Evolutionary conservation across 176 grass and related monocot species (phyloP), one percentile per base, ranked within the genome.

Genomic region (Musa beccarii): DNA sequence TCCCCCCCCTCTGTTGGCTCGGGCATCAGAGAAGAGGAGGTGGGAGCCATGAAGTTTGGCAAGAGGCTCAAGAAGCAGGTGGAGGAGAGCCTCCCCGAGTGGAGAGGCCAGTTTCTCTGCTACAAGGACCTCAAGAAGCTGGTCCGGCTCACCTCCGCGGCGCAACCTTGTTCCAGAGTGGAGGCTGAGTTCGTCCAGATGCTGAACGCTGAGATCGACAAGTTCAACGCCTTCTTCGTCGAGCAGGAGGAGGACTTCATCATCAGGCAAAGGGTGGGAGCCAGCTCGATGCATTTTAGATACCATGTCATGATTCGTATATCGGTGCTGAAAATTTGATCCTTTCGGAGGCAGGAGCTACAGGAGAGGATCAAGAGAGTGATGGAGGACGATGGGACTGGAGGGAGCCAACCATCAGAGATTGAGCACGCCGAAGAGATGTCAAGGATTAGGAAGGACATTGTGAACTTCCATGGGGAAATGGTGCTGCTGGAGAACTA

Each of bases 211-310:
- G 92, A 96, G 84, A 76, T 96, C 51, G 92, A 96, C n/a, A 92
- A 92, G 85, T 84, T 96, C 63, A 96, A 96, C 75, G 73, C 83
- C 28, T 96, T 96, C 85, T 96, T 92, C 85, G 79, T 92, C 49
- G 92, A 96, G 83, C 89, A 88, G 79, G 92, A 96, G 79, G 92
- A 96, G 81, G 92, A 96, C 72, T 96, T 89, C 72, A 59, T 96
- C 81, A 96, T 96, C 80, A 67, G 87, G 49, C 89, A 92, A 73
- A 78, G 78, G 84, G 90, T 89, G 54, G 20, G 71, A 2, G 15
- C 0, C 15, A 2, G 15, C 28, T 2, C 34, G 66, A 34, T 68
- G 66, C 66, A 68, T 34, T 9, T 49, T 9, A 68, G n/a, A 68
- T 68, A 11, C 12, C 12, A 25, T 17, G 25, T 19, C 9, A 15